Evolutionary conservation across 192 early-diverging fungal species (phyloP).

Genomic region (Entomortierella parvispora): DNA sequence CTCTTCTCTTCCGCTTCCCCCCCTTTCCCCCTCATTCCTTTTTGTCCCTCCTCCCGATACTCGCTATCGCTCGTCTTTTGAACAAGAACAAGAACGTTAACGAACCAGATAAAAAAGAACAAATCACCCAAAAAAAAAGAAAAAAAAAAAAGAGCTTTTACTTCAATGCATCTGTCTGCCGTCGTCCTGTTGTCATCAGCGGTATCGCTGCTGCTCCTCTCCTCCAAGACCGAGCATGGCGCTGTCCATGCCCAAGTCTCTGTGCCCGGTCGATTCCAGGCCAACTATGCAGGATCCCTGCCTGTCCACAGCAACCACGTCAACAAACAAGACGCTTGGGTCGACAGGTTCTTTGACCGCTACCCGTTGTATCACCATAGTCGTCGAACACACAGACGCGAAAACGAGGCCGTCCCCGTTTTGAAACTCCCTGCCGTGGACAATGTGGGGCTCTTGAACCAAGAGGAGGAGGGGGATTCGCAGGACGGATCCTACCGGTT

Average conservation of each 20-base stretch:
- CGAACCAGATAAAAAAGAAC: background rate
- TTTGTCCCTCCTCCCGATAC: too few species aligned
- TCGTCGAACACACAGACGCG: background rate
- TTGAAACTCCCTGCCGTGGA: conserved; percentile 26
- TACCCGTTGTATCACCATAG: background rate
- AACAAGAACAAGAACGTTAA: too few species aligned
- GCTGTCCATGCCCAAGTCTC: conserved; percentile 44
- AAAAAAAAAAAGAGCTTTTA: conserved; percentile 4
- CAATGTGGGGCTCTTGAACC: conserved; percentile 28
- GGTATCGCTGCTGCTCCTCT: background rate
- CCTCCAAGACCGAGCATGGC: background rate
- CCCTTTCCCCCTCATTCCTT: background rate
- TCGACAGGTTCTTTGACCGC: background rate
- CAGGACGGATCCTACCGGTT: conserved; percentile 49
- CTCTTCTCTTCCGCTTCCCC: background rate
- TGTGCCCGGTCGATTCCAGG: conserved; percentile 26
- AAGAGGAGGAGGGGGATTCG: conserved; percentile 7
- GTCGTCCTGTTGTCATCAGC: conserved; percentile 17
- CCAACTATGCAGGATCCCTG: conserved; percentile 20
- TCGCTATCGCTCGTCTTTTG: too few species aligned
- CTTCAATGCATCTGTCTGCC: conserved; percentile 4
- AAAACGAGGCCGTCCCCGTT: background rate
- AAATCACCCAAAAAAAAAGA: background rate
- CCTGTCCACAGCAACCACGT: background rate
- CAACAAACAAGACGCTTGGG: background rate